Evolutionary conservation across 2,329 filamentous ascomycete genomes (phyloP).

Genomic region (Fusarium praegraminearum): DNA sequence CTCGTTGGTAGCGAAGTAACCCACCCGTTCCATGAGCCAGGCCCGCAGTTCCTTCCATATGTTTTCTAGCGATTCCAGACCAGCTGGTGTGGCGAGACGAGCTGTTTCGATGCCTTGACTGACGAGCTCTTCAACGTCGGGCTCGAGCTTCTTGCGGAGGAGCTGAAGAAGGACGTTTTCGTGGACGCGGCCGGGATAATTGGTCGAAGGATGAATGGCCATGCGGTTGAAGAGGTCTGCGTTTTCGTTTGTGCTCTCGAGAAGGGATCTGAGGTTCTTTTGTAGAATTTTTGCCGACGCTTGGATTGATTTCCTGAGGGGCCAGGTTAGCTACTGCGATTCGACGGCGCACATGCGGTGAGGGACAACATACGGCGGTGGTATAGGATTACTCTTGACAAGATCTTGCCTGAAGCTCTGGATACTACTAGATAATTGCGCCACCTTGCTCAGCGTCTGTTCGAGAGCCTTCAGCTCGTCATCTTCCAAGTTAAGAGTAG

Average conservation of each 20-base stretch:
- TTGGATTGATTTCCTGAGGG: slow-evolving; percentile 74
- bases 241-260: slow-evolving; percentile 73
- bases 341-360: neutral
- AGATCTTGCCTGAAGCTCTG: slow-evolving; percentile 72
- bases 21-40: slow-evolving; percentile 58
- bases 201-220: slow-evolving; percentile 80
- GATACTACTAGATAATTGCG: slow-evolving; percentile 76
- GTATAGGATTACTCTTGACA: slow-evolving; percentile 72
- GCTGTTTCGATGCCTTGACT: slow-evolving; percentile 68
- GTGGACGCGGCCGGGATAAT: slow-evolving; percentile 77
- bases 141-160: slow-evolving; percentile 86
- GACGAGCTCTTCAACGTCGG: slow-evolving; percentile 79
- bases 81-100: slow-evolving; percentile 58
- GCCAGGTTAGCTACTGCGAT: slow-evolving; percentile 17
- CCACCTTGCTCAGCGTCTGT: slow-evolving; percentile 74
- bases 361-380: slow-evolving; percentile 66
- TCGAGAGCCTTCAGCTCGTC: slow-evolving; percentile 78
- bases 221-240: slow-evolving; percentile 75
- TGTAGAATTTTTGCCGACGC: slow-evolving; percentile 78
- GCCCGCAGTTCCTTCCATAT: slow-evolving; percentile 66
- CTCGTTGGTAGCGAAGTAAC: slow-evolving; percentile 58
- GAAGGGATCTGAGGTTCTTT: slow-evolving; percentile 75
- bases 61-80: slow-evolving; percentile 59
- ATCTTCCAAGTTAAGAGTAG: slow-evolving; percentile 62
- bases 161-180: slow-evolving; percentile 75